Conservation (phyloP, 2,329 filamentous ascomycete genomes). For the Mycosphaerella sp. region DNA sequence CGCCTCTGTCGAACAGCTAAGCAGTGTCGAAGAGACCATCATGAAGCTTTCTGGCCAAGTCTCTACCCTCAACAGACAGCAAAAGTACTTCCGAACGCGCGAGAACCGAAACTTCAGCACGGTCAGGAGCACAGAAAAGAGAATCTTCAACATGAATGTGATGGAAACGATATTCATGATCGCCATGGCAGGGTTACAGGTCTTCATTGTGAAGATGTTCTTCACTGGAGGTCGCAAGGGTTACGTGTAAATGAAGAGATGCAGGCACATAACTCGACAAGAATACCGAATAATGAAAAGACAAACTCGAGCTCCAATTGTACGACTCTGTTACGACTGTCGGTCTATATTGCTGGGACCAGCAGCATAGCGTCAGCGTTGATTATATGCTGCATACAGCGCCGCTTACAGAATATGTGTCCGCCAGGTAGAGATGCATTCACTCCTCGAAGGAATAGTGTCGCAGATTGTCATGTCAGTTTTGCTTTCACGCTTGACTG, state of each 20-base stretch:
- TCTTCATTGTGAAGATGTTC: conserved; percentile 97
- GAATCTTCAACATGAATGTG: conserved; percentile 96
- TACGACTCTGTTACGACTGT: too few species aligned
- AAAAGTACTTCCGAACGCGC: conserved; percentile 98
- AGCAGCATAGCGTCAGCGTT: too few species aligned
- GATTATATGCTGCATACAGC: too few species aligned
- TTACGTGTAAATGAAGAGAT: conserved; percentile 19
- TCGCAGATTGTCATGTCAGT: too few species aligned
- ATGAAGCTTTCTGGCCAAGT: conserved; percentile 91
- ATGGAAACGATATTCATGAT: conserved; percentile 89
- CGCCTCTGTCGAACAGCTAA: conserved; percentile 80
- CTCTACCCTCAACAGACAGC: conserved; percentile 90
- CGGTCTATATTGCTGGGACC: too few species aligned
- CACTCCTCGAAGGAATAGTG: too few species aligned
- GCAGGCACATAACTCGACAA: background rate
- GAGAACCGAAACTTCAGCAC: conserved; percentile 99
- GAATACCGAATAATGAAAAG: background rate
- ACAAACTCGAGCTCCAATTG: background rate
- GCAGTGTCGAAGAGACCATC: conserved; percentile 82
- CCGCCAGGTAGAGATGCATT: too few species aligned
- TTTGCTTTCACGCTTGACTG: too few species aligned
- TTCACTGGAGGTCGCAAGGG: conserved; percentile 81
- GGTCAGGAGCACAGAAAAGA: conserved; percentile 86
- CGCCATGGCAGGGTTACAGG: conserved; percentile 91
- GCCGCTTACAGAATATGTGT: too few species aligned